Evolutionary conservation across 1,284 basidiomycete species (phyloP).

Genomic region (Rhodotorula sp.): DNA sequence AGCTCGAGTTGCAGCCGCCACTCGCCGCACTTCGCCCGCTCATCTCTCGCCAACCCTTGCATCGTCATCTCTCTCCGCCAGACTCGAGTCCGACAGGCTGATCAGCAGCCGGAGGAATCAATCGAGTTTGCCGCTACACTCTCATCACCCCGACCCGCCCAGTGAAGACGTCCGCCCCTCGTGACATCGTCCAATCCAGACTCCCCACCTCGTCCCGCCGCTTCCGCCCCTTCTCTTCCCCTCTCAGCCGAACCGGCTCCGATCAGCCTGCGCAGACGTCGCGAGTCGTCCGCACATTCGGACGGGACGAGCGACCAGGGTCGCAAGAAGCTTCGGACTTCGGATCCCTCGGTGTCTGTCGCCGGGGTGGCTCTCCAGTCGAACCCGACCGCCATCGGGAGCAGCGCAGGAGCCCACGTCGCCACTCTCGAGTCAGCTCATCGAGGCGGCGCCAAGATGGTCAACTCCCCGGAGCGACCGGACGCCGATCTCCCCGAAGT

Average conservation of each 20-base stretch:
- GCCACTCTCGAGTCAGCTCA: not conserved
- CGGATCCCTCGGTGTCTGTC: not conserved
- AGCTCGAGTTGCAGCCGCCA: no score
- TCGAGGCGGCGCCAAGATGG: not conserved
- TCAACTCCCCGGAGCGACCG: not conserved
- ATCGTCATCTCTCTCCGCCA: no score
- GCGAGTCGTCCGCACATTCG: not conserved
- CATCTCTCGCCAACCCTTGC: no score
- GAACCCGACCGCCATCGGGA: not conserved
- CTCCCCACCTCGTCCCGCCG: slow-evolving; percentile 6
- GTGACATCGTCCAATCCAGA: not conserved
- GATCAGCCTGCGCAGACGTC: not conserved
- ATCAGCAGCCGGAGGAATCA: no score
- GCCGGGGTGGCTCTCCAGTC: not conserved
- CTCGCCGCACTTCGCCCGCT: no score
- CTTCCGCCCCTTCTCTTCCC: not conserved
- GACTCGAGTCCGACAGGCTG: no score
- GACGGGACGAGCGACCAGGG: not conserved
- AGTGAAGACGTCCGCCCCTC: not conserved
- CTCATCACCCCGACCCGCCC: no score
- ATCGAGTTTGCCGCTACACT: no score
- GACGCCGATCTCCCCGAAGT: not conserved
- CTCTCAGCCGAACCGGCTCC: not conserved
- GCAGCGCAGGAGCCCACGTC: not conserved
- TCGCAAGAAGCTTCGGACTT: not conserved